Conservation (phyloP, 257 asterid genomes). For the Plantago ovata region DNA sequence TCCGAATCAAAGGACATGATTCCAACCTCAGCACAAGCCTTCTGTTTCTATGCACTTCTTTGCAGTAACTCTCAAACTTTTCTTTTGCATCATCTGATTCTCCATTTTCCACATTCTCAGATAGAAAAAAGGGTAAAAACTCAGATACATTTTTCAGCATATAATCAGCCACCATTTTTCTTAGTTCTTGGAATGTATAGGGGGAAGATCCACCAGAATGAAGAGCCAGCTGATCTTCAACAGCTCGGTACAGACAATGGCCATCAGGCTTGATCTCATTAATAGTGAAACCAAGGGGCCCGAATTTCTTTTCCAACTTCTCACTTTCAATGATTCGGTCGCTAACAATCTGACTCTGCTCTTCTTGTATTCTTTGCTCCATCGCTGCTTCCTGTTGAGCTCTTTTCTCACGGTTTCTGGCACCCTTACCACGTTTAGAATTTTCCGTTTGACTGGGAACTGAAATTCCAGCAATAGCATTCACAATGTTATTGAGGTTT, state of each 20-base stretch:
- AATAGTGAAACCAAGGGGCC: constrained; percentile 73
- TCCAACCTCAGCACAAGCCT: constrained; percentile 91
- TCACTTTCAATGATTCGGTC: constrained; percentile 60
- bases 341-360: constrained; percentile 70
- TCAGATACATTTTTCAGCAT: constrained; percentile 71
- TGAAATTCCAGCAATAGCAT: constrained; percentile 93
- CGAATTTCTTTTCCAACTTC: constrained; percentile 61
- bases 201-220: constrained; percentile 64
- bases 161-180: constrained; percentile 81
- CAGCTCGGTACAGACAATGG: constrained; percentile 93
- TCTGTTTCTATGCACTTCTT: constrained; percentile 89
- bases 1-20: constrained; percentile 74
- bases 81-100: constrained; percentile 42
- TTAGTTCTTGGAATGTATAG: constrained; percentile 58
- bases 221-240: constrained; percentile 76
- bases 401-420: constrained; percentile 73
- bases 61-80: constrained; percentile 78
- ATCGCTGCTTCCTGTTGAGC: constrained; percentile 94
- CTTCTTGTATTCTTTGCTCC: constrained; percentile 88
- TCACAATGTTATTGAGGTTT: constrained; percentile 64
- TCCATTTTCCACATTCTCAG: constrained; percentile 53
- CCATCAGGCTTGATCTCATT: constrained; percentile 94
- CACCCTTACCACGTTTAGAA: constrained; percentile 70
- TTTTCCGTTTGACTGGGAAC: constrained; percentile 49
- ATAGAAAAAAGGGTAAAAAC: constrained; percentile 72